Evolutionary conservation across 2,329 filamentous ascomycete genomes (phyloP).

Genomic region (Eurotiales sp.): DNA sequence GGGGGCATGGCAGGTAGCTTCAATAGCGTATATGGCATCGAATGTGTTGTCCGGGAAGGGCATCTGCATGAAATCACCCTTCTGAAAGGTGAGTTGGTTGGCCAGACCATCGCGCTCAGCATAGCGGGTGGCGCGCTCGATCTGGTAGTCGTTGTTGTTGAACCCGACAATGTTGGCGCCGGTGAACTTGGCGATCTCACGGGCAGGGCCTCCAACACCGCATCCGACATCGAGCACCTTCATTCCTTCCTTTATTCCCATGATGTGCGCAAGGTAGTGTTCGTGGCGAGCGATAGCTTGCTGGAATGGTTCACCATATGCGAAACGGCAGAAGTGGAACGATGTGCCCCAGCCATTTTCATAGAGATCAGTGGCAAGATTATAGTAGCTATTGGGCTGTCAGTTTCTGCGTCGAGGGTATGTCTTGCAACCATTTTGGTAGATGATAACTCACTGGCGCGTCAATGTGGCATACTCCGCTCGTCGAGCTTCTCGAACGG

Average conservation of each 20-base stretch:
- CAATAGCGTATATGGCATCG: constrained; percentile 94
- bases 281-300: constrained; percentile 95
- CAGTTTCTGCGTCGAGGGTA: no score
- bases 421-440: no score
- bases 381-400: constrained; percentile 71
- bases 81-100: constrained; percentile 77
- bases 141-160: constrained; percentile 99
- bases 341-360: constrained; percentile 95
- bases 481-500: constrained; percentile 71
- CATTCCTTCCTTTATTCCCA: constrained; percentile 81
- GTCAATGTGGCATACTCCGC: constrained; percentile 91
- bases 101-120: constrained; percentile 76
- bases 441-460: constrained; percentile 70
- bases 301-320: constrained; percentile 77
- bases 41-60: constrained; percentile 87
- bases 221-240: constrained; percentile 94
- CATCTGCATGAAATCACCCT: constrained; percentile 99
- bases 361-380: constrained; percentile 92
- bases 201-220: constrained; percentile 90
- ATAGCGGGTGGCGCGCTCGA: constrained; percentile 84
- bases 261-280: constrained; percentile 91
- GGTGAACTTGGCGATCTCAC: constrained; percentile 94
- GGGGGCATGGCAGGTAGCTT: constrained; percentile 93
- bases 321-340: constrained; percentile 97
- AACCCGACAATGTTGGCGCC: constrained; percentile 84